Percentiles rank a stretch among this genome's conserved stretches.
These are phyloP conservation scores for Euphorbia pulcherrima DNA, from an alignment of 345 rosid species.

Conservation along the genomic window DNA sequence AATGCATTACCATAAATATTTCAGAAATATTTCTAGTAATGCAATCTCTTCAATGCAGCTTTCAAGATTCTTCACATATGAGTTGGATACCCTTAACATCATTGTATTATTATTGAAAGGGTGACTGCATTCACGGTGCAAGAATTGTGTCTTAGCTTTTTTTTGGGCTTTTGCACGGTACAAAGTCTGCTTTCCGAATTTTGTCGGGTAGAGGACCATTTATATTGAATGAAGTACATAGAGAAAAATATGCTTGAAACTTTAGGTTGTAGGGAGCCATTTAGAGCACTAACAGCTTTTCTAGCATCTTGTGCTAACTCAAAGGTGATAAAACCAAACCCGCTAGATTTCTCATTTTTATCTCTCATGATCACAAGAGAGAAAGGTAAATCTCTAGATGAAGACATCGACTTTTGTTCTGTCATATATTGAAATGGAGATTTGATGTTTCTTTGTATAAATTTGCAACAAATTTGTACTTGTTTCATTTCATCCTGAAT, in stretches of 20 bases:
- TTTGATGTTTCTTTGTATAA: too few relatives aligned
- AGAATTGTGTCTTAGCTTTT: constrained; percentile 50
- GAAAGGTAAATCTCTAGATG: too few relatives aligned
- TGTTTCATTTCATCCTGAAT: too few relatives aligned
- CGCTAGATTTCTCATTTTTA: constrained; percentile 48
- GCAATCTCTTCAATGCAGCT: constrained; percentile 40
- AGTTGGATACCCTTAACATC: constrained; percentile 38
- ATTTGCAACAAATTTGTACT: too few relatives aligned
- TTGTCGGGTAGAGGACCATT: too few relatives aligned
- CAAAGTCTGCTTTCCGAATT: constrained; percentile 43
- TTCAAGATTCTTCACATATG: constrained; percentile 64
- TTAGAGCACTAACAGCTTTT: constrained; percentile 38
- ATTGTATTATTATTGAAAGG: constrained; percentile 16
- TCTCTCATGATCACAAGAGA: constrained; percentile 53
- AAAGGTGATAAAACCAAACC: constrained; percentile 75
- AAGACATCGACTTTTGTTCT: too few relatives aligned
- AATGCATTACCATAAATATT: constrained; percentile 37
- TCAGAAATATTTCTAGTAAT: constrained; percentile 42
- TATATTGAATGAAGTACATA: too few relatives aligned
- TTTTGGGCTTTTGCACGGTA: constrained; percentile 62
- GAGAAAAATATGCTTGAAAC: constrained; percentile 2
- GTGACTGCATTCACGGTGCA: constrained; percentile 30
- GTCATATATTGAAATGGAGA: too few relatives aligned
- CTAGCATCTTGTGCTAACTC: constrained; percentile 51
- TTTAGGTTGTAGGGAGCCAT: constrained; percentile 7